phyloP scores from a whole-genome alignment of 768 basidiomycete genomes.

The Kwoniella sp. region DNA sequence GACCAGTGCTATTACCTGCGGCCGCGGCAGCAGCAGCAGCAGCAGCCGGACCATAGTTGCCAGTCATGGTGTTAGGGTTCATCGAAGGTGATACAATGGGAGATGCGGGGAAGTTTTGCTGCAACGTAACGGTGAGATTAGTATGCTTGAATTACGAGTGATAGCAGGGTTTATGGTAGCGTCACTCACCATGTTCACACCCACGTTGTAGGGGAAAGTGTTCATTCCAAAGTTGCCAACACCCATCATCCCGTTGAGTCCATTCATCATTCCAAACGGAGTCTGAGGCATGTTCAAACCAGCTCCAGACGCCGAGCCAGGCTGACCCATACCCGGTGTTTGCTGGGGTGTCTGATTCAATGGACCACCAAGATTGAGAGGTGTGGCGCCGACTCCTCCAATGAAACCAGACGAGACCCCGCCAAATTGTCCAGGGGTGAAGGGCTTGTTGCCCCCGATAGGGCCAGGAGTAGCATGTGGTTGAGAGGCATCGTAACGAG shows the following conservation, averaged over 20 bases:
- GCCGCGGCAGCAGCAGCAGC: constrained; percentile 76
- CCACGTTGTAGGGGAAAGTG: constrained; percentile 26
- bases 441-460: constrained; percentile 18
- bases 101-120: constrained; percentile 23
- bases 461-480: constrained; percentile 16
- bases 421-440: constrained; percentile 23
- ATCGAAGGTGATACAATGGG: constrained; percentile 43
- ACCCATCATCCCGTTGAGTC: constrained; percentile 36
- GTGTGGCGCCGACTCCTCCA: constrained; percentile 9
- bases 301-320: constrained; percentile 21
- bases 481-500: constrained; percentile 29
- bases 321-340: constrained; percentile 26
- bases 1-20: constrained; percentile 62
- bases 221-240: constrained; percentile 43
- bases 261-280: constrained; percentile 27
- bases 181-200: constrained; percentile 32
- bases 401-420: constrained; percentile 11
- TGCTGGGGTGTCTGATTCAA: constrained; percentile 21
- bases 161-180: too few relatives aligned
- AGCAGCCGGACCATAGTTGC: constrained; percentile 72
- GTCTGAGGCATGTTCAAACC: constrained; percentile 17
- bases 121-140: neutral
- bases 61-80: constrained; percentile 61
- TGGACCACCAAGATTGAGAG: constrained; percentile 26
- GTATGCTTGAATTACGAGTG: too few relatives aligned